A percentile compares a stretch with the other conserved stretches of the same genome.
These are phyloP conservation scores for Zymoseptoria ardabiliae DNA, from an alignment of 2,329 filamentous ascomycete species.

Conservation along the genomic window DNA sequence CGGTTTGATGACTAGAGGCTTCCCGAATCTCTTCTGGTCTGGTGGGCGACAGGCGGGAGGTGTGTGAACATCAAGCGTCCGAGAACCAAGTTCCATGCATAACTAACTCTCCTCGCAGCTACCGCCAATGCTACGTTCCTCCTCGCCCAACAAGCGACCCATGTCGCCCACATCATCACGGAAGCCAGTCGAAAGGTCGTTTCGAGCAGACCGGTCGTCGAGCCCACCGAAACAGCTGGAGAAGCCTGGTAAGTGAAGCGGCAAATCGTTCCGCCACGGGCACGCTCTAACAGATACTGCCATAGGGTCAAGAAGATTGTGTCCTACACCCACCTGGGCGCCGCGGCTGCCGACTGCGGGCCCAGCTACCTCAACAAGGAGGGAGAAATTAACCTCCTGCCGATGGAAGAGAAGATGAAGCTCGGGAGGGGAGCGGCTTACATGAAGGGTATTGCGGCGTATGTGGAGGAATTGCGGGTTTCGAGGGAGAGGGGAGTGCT, in stretches of 20 bases:
- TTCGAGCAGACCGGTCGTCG: slow-evolving; percentile 29
- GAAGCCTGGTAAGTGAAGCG: slow-evolving; percentile 40
- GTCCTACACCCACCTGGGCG: background rate
- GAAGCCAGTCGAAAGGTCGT: slow-evolving; percentile 28
- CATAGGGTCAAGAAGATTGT: no score
- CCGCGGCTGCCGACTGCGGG: slow-evolving; percentile 43
- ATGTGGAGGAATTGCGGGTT: slow-evolving; percentile 26
- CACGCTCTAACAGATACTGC: no score
- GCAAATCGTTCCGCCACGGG: no score
- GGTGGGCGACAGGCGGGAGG: slow-evolving; percentile 37
- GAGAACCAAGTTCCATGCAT: background rate
- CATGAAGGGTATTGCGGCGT: slow-evolving; percentile 27
- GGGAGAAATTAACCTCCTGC: slow-evolving; percentile 27
- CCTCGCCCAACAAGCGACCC: slow-evolving; percentile 33
- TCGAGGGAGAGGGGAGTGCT: slow-evolving; percentile 28
- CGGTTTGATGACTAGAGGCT: slow-evolving; percentile 42
- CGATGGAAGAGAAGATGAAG: slow-evolving; percentile 24
- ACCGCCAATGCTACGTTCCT: slow-evolving; percentile 26
- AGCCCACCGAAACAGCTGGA: slow-evolving; percentile 42
- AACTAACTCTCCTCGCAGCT: background rate
- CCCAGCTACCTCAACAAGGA: slow-evolving; percentile 48
- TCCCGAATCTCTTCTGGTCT: slow-evolving; percentile 50
- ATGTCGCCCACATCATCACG: slow-evolving; percentile 41
- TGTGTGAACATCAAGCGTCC: background rate
- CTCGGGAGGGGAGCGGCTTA: slow-evolving; percentile 21